These are phyloP conservation scores for Clonostachys byssicola DNA, from an alignment of 2,329 filamentous ascomycete genomes.

Conservation along the genomic window DNA sequence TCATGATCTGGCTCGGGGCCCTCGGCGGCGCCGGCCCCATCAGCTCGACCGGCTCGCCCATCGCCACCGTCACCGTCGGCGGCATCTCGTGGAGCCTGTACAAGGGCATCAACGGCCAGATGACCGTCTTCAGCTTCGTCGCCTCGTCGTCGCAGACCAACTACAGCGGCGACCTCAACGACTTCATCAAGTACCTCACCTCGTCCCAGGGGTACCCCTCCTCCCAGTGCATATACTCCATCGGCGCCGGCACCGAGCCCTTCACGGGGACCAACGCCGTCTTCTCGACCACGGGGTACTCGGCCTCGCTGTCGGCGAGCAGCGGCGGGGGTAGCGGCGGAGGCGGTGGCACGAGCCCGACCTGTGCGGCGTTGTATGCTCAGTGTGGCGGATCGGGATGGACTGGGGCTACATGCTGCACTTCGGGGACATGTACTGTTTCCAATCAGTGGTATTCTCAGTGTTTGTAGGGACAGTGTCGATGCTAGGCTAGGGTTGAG, in stretches of 20 bases:
- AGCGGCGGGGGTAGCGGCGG: neutral
- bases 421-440: conserved; percentile 10
- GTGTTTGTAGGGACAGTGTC: neutral
- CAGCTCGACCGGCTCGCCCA: conserved; percentile 30
- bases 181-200: conserved; percentile 53
- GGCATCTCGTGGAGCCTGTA: conserved; percentile 52
- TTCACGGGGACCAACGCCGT: conserved; percentile 39
- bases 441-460: conserved; percentile 1
- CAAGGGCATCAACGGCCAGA: conserved; percentile 51
- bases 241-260: conserved; percentile 52
- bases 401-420: conserved; percentile 23
- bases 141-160: conserved; percentile 17
- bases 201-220: conserved; percentile 37
- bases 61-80: conserved; percentile 39
- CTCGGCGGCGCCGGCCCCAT: conserved; percentile 47
- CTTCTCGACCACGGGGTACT: conserved; percentile 8
- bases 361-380: conserved; percentile 15
- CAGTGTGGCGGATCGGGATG: conserved; percentile 26
- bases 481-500: no score
- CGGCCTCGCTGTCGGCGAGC: neutral
- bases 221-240: conserved; percentile 46
- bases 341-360: neutral
- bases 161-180: conserved; percentile 48
- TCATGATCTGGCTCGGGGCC: conserved; percentile 56
- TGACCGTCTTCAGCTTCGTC: conserved; percentile 54